Conservation (phyloP, 345 rosid genomes). For the Linum tenue region DNA sequence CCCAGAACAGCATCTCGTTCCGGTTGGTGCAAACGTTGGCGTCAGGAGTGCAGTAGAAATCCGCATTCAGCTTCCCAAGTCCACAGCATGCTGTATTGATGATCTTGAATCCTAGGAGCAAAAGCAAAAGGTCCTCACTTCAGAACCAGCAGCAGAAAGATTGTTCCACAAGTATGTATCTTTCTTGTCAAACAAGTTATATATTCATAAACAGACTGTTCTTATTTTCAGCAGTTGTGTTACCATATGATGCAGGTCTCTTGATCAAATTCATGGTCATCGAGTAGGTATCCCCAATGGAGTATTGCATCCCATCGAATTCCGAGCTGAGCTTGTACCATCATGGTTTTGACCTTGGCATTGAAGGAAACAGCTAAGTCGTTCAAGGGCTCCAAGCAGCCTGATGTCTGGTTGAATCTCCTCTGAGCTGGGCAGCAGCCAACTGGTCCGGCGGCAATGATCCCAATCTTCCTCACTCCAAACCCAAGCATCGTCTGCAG, state of each 20-base stretch:
- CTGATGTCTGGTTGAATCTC: background rate
- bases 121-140: no score
- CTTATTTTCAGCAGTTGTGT: background rate
- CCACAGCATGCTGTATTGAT: conserved; percentile 30
- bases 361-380: conserved; percentile 11
- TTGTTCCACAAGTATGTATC: background rate
- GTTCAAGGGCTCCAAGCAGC: conserved; percentile 20
- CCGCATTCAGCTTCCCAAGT: conserved; percentile 11
- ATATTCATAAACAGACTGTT: background rate
- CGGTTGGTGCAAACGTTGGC: conserved; percentile 20
- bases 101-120: conserved; percentile 1
- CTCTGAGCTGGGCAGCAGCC: conserved; percentile 39
- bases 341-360: background rate
- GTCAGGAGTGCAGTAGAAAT: conserved; percentile 9
- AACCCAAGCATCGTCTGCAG: conserved; percentile 25
- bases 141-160: no score
- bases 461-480: conserved; percentile 40
- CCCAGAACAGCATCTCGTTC: conserved; percentile 35
- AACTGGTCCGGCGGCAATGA: conserved; percentile 21
- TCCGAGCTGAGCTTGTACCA: conserved; percentile 5
- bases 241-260: conserved; percentile 7
- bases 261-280: conserved; percentile 14
- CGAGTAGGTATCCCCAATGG: conserved; percentile 12
- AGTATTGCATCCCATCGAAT: conserved; percentile 10
- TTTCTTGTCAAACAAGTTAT: background rate